These are phyloP conservation scores for Xylariales sp. DNA, from an alignment of 2,329 filamentous ascomycete species.

Conservation along the genomic window DNA sequence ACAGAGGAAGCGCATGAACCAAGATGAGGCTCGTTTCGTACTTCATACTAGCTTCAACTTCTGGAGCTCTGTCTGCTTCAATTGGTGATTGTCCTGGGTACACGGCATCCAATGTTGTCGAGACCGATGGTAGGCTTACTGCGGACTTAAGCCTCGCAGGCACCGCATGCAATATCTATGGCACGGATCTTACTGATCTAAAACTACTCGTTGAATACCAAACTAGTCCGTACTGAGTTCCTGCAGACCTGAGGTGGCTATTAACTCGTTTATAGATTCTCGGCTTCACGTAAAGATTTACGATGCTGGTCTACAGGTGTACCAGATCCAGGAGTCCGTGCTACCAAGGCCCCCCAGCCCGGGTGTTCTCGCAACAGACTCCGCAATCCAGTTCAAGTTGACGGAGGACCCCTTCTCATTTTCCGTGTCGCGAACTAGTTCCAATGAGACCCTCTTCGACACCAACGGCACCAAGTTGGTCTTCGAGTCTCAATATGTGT, in stretches of 20 bases:
- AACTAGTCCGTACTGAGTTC: conserved; percentile 33
- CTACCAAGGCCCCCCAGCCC: conserved; percentile 38
- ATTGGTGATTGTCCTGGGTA: conserved; percentile 45
- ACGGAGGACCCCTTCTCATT: conserved; percentile 73
- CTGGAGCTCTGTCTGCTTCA: conserved; percentile 26
- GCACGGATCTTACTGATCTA: conserved; percentile 41
- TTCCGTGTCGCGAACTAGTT: conserved; percentile 59
- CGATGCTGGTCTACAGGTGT: conserved; percentile 42
- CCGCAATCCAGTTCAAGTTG: conserved; percentile 59
- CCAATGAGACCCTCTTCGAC: conserved; percentile 68
- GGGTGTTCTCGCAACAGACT: conserved; percentile 38
- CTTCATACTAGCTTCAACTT: conserved; percentile 27
- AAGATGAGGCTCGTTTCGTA: conserved; percentile 30
- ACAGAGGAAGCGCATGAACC: conserved; percentile 1
- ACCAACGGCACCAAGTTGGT: conserved; percentile 54
- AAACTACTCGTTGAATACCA: conserved; percentile 45
- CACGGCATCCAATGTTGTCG: conserved; percentile 41
- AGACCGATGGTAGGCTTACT: conserved; percentile 38
- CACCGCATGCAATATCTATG: conserved; percentile 42
- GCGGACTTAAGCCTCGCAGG: conserved; percentile 42
- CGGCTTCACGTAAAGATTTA: conserved; percentile 43
- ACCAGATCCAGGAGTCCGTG: conserved; percentile 44
- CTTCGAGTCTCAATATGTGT: conserved; percentile 59
- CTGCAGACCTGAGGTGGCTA: background rate
- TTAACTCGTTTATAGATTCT: conserved; percentile 32